A percentile compares a stretch with the other conserved stretches of the same genome.
Evolutionary conservation across 2,329 filamentous ascomycete species (phyloP).

Genomic region (Chrysoporthe deuterocubensis): DNA sequence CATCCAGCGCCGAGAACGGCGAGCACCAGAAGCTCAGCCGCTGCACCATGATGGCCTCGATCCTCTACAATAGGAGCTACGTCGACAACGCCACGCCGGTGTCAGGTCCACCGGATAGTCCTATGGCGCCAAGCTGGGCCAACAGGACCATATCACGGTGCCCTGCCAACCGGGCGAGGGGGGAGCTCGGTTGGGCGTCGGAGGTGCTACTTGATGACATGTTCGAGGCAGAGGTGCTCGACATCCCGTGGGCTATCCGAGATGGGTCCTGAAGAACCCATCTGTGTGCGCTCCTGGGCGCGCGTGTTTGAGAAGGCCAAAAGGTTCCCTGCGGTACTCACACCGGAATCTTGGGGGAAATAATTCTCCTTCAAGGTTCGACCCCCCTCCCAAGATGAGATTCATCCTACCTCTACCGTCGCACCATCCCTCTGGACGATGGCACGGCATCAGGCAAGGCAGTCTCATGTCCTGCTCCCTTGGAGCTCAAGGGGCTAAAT

Average conservation of each 20-base stretch:
- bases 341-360: too few species aligned
- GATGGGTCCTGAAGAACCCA: neutral
- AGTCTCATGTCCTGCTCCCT: too few species aligned
- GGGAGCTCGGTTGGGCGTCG: neutral
- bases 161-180: conserved; percentile 7
- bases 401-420: too few species aligned
- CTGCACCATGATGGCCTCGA: conserved; percentile 14
- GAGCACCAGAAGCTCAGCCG: conserved; percentile 17
- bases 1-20: conserved; percentile 9
- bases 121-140: neutral
- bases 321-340: too few species aligned
- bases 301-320: too few species aligned
- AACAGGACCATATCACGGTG: conserved; percentile 7
- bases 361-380: too few species aligned
- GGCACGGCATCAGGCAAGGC: too few species aligned
- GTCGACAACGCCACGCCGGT: conserved; percentile 5
- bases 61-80: conserved; percentile 6
- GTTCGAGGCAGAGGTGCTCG: conserved; percentile 8
- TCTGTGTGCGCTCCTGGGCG: neutral
- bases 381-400: too few species aligned
- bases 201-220: neutral
- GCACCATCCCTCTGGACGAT: too few species aligned
- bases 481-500: too few species aligned
- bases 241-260: conserved; percentile 9
- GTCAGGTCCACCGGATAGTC: conserved; percentile 5